Conservation (phyloP, 192 early-diverging fungal species). For the Mycoemilia scoparia region DNA sequence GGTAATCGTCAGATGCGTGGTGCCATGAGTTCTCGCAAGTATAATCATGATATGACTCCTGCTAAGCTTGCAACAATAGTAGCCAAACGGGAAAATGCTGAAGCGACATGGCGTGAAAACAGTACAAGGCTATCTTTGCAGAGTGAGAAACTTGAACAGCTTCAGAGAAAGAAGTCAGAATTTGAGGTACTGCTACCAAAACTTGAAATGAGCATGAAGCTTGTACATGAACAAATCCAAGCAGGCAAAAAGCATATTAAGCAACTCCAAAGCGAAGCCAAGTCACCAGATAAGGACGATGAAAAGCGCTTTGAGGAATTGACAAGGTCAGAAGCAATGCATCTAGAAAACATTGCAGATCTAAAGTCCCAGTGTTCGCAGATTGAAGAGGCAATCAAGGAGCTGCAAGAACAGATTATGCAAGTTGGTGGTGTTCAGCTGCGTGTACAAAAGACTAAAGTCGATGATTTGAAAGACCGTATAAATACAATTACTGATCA, state of each 20-base stretch:
- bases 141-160: conserved; percentile 14
- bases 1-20: conserved; percentile 56
- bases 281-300: conserved; percentile 16
- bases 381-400: conserved; percentile 62
- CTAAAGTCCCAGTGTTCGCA: conserved; percentile 36
- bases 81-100: conserved; percentile 36
- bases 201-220: conserved; percentile 51
- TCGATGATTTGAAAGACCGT: conserved; percentile 60
- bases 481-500: conserved; percentile 48
- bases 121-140: conserved; percentile 10
- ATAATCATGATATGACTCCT: conserved; percentile 27
- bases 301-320: conserved; percentile 20
- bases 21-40: conserved; percentile 71
- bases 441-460: conserved; percentile 66
- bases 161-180: conserved; percentile 33
- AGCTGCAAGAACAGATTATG: conserved; percentile 76
- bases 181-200: conserved; percentile 45
- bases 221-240: conserved; percentile 40
- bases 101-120: conserved; percentile 33
- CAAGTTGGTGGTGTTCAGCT: conserved; percentile 78
- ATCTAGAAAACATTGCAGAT: conserved; percentile 22
- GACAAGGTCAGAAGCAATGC: conserved; percentile 21
- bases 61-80: conserved; percentile 38
- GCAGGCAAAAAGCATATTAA: conserved; percentile 49
- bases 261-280: conserved; percentile 12